Base-by-base conservation (phyloP, 805 yeast species). In the Nakazawaea ishiwadae region DNA sequence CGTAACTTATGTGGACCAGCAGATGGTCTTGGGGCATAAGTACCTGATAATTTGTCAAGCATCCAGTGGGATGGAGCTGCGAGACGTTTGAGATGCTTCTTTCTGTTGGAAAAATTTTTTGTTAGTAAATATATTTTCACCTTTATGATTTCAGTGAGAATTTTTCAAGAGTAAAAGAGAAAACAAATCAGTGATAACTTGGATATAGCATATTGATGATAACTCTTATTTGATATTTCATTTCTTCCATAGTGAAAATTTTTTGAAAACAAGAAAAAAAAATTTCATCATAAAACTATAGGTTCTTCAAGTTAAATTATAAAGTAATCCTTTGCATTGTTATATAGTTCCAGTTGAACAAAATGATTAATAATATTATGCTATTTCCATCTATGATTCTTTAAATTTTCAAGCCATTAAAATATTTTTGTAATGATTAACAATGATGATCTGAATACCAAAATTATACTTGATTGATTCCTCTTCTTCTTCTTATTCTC, bases 1-100 rank as follows among this genome's bases (percentile, higher is more conserved):
- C 97, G 84, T 70, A 90, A 81, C 77, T 91, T 93, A 81, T 91
- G 99, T 71, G 99, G 99, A 80, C 99, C 99, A 62, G 96, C 84
- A 54, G 97, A 89, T 68, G 98, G 96, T 79, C 98, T 89, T 79
- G 99, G 99, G 55, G 99, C 99, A 73, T 93, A 93, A 67, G 87
- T 79, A 71, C 99, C 99, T 68, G 97, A 86, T 78, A 93, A 81
- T 79, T 93, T 93, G 95, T 95, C 99, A 80, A 93, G 87, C 95
- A 93, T 86, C 99, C 99, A 93, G 84, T 93, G 99, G 80, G 90
- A 84, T 81, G 99, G 99, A 73, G 99, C 99, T 73, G 98, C 96
- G 76, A 91, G 84, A 84, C 98, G 89, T 84, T 91, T 90, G 73
- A 90, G 84, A 74, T 91, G 97, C 83, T 91, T 90, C 90, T 89